Percentiles rank a stretch among this genome's conserved stretches.
phyloP scores from a whole-genome alignment of 2,329 filamentous ascomycete species.

The Elsinoe batatas region DNA sequence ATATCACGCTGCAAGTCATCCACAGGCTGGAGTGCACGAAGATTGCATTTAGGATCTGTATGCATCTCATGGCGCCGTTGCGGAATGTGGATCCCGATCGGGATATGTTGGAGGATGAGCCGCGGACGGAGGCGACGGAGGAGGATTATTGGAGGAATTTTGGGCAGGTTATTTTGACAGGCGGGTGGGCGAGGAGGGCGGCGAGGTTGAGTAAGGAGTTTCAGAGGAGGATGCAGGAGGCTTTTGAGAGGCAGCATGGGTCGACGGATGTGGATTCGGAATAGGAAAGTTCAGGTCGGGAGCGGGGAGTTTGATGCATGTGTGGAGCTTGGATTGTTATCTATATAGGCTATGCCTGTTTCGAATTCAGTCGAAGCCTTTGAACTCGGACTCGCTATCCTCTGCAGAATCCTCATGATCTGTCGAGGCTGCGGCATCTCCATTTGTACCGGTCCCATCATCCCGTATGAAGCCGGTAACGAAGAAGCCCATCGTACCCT shows the following conservation, averaged over 20 bases:
- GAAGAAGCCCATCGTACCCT: slow-evolving; percentile 85
- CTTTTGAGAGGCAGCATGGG: too few relatives aligned
- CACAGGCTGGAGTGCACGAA: neutral
- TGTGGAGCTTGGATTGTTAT: too few relatives aligned
- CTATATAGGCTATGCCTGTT: too few relatives aligned
- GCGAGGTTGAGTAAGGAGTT: too few relatives aligned
- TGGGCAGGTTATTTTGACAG: too few relatives aligned
- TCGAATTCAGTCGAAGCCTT: slow-evolving; percentile 1
- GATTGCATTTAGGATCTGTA: neutral
- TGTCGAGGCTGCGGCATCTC: neutral
- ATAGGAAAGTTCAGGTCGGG: too few relatives aligned
- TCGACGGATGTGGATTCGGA: too few relatives aligned
- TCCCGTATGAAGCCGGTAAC: slow-evolving; percentile 75
- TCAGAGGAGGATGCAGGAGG: too few relatives aligned
- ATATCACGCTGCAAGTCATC: neutral
- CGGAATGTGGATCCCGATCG: neutral
- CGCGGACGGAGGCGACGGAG: neutral
- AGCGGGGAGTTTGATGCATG: too few relatives aligned
- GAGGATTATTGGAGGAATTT: neutral
- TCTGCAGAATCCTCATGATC: neutral
- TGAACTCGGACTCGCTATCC: neutral
- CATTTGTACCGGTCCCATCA: neutral
- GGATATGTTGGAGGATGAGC: neutral
- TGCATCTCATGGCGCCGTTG: neutral
- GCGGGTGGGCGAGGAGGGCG: too few relatives aligned